Evolutionary conservation across 768 basidiomycete species (phyloP).

Genomic region (Phylloporus rhodoxanthus): DNA sequence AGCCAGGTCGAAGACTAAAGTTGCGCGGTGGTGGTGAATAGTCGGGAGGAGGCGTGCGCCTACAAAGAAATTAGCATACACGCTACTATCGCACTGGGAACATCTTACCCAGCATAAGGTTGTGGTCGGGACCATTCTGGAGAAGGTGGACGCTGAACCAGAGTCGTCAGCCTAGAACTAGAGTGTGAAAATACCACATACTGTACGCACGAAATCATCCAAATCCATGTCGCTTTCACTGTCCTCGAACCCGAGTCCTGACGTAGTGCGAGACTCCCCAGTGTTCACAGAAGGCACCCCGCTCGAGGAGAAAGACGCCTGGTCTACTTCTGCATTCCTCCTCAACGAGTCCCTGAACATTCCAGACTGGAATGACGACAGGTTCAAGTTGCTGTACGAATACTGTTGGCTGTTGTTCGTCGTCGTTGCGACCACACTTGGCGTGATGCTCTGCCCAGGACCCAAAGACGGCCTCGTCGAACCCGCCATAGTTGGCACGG

Average conservation of each 20-base stretch:
- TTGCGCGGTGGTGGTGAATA: slow-evolving; percentile 18
- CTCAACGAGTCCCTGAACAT: slow-evolving; percentile 30
- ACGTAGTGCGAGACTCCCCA: slow-evolving; percentile 10
- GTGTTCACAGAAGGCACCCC: background rate
- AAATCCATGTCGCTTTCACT: slow-evolving; percentile 27
- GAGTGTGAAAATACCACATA: slow-evolving; percentile 1
- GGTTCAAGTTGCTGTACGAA: slow-evolving; percentile 28
- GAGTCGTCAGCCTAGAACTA: slow-evolving; percentile 4
- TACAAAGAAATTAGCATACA: slow-evolving; percentile 6
- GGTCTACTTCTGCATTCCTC: slow-evolving; percentile 23
- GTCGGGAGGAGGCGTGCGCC: slow-evolving; percentile 23
- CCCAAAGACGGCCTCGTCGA: slow-evolving; percentile 5
- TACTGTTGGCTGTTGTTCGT: slow-evolving; percentile 17
- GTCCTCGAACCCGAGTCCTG: slow-evolving; percentile 17
- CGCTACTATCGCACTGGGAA: background rate
- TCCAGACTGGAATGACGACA: slow-evolving; percentile 29
- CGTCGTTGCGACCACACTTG: background rate
- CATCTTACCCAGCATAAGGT: slow-evolving; percentile 23
- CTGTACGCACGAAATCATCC: slow-evolving; percentile 15
- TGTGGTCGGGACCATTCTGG: slow-evolving; percentile 23
- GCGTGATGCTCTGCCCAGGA: background rate
- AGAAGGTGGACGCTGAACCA: slow-evolving; percentile 20
- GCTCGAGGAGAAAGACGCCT: slow-evolving; percentile 11
- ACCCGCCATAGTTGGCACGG: background rate
- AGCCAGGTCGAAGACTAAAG: slow-evolving; percentile 11